Conservation (phyloP, 495 filamentous ascomycete genomes). For the Xylaria cubensis region DNA sequence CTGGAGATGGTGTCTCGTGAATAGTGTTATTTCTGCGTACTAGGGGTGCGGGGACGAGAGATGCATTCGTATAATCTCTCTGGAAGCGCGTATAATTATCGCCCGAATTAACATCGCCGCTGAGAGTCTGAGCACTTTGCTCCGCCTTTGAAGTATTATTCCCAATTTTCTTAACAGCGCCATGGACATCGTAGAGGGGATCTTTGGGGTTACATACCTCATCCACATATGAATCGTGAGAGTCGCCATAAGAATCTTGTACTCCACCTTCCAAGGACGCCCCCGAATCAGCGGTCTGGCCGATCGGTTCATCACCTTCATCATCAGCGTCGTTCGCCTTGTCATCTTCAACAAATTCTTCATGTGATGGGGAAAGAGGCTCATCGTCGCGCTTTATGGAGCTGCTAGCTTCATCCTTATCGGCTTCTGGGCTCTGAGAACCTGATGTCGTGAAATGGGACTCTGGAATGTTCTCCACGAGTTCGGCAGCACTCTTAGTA, state of each 20-base stretch:
- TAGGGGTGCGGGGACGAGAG: constrained; percentile 11
- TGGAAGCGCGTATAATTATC: background rate
- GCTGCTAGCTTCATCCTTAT: background rate
- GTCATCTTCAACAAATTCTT: background rate
- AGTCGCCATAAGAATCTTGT: background rate
- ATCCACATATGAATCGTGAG: background rate
- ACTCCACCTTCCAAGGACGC: background rate
- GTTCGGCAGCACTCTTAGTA: background rate
- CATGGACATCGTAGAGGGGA: background rate
- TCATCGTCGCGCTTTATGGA: background rate
- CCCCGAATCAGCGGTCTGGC: background rate
- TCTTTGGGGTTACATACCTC: constrained; percentile 7
- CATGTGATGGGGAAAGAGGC: background rate
- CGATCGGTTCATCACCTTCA: background rate
- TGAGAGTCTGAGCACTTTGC: background rate
- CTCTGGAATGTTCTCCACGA: background rate
- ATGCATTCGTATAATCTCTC: background rate
- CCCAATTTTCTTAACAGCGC: background rate
- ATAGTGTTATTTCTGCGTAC: background rate
- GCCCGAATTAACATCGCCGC: background rate
- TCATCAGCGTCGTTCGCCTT: background rate
- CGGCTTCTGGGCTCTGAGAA: background rate
- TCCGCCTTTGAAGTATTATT: background rate
- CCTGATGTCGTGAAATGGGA: background rate
- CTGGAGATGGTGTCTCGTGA: background rate